Evolutionary conservation across 1,284 basidiomycete species (phyloP), one percentile per base, ranked within the genome.

Genomic region (Pholiota adiposa): DNA sequence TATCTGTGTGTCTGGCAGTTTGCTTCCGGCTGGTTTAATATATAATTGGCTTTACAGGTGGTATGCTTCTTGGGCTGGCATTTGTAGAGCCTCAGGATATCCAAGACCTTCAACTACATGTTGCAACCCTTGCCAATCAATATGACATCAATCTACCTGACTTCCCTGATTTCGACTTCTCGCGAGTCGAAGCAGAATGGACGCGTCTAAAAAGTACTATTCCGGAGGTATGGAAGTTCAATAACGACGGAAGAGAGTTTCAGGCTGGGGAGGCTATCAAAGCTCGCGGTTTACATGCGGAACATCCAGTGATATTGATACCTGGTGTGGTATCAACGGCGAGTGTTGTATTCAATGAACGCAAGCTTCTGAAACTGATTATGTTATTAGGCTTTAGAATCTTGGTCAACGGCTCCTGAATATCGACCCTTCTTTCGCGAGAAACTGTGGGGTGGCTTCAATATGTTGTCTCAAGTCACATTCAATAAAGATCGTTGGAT

Each of bases 401-500:
- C 90, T 5, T 96, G 94, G 94, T 90, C 90, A 0, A 94, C 94
- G 0, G 77, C 84, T 1, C 88, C 89, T 0, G 91, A 92, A 64
- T 90, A 91, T 66, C 82, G 89, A 3, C 70, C 86, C 0, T 93
- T 93, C 77, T 96, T 96, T 71, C 85, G 93, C 9, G 87, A 93
- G 72, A 91, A 90, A 65, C 73, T 96, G 5, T 96, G 93, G 95
- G 95, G 95, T 21, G 89, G 92, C 0, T 86, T 87, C 68, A 88
- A 85, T 48, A 96, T 96, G 94, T 75, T 97, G 54, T 87, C 93
- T 1, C 92, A 93, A 65, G 92, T 94, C 29, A 87, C 92, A 1
- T 92, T 95, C 69, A 93, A 94, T 62, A 75, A 75, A 57, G 78
- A 80, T 41, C 77, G 72, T 91, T 99, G 97, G 97, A 90, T 98